A percentile compares a stretch with the other conserved stretches of the same genome.
Conservation (phyloP, 2,329 filamentous ascomycete genomes). For the Colletotrichum sp. region DNA sequence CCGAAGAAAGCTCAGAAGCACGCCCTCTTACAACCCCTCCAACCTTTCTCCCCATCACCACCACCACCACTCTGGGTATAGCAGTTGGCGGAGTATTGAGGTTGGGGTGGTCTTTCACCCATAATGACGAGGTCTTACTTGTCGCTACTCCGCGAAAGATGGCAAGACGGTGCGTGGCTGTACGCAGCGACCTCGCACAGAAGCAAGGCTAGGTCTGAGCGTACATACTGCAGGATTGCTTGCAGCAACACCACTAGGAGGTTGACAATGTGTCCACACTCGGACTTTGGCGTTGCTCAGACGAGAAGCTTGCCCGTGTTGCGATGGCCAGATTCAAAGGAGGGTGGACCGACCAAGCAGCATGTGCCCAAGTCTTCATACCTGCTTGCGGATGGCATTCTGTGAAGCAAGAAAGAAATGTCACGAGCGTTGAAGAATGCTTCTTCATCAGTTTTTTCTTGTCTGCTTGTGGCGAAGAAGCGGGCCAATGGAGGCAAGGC, state of each 20-base stretch:
- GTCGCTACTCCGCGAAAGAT: not conserved
- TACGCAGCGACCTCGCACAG: constrained; percentile 5
- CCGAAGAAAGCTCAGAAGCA: not conserved
- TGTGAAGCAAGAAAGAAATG: not conserved
- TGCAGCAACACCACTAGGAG: constrained; percentile 3
- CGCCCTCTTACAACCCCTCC: not conserved
- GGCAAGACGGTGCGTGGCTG: constrained; percentile 1
- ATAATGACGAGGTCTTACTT: not conserved
- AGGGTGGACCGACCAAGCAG: not conserved
- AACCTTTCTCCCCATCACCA: constrained; percentile 1
- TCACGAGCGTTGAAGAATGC: not conserved
- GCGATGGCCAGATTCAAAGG: not conserved
- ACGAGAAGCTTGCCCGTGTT: not conserved
- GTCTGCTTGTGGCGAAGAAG: not conserved
- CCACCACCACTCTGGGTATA: not conserved
- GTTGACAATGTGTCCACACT: not conserved
- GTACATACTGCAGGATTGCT: constrained; percentile 23
- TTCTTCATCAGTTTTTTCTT: not conserved
- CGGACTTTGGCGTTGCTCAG: not conserved
- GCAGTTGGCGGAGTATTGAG: not conserved
- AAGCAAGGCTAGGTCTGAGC: constrained; percentile 16
- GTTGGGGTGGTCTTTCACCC: not conserved
- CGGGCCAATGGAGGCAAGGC: not conserved
- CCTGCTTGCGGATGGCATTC: not conserved
- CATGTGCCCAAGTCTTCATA: not conserved